Conservation (phyloP, 148 eudicot species). For the Pouteria glomerata region DNA sequence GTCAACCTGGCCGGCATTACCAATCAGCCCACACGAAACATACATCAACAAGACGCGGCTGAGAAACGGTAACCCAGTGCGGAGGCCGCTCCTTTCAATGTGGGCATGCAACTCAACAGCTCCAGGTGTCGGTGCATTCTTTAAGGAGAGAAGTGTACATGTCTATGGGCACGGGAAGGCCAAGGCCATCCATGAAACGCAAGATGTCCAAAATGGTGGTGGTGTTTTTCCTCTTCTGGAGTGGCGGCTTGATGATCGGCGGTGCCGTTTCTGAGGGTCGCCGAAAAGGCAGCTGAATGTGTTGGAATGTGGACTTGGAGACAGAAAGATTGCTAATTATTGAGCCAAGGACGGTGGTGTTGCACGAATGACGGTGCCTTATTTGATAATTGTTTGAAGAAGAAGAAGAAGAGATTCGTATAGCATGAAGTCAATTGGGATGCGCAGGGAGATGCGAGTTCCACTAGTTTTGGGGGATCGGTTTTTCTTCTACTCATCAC, state of each 20-base stretch:
- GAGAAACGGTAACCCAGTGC: slow-evolving; percentile 30
- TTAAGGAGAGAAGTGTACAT: slow-evolving; percentile 53
- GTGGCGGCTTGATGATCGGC: neutral
- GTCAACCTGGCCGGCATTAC: slow-evolving; percentile 49
- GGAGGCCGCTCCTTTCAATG: slow-evolving; percentile 29
- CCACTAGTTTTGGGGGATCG: no score
- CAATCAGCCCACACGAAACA: slow-evolving; percentile 40
- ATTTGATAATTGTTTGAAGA: slow-evolving; percentile 1
- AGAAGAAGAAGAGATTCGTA: neutral
- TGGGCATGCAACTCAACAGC: slow-evolving; percentile 41
- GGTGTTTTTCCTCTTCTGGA: neutral
- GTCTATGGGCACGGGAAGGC: slow-evolving; percentile 39
- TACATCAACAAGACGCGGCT: slow-evolving; percentile 55
- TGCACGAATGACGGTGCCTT: no score
- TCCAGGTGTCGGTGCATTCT: slow-evolving; percentile 43
- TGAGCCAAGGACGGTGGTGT: neutral
- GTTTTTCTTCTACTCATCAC: no score
- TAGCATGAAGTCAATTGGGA: no score
- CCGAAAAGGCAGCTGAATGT: neutral
- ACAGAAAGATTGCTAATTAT: no score
- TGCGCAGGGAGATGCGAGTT: no score
- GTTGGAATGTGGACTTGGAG: neutral
- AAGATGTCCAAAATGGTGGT: slow-evolving; percentile 41
- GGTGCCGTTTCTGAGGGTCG: neutral
- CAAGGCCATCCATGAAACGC: slow-evolving; percentile 54